These are phyloP conservation scores for Lentinula aciculospora DNA, from an alignment of 768 basidiomycete genomes.

Conservation along the genomic window DNA sequence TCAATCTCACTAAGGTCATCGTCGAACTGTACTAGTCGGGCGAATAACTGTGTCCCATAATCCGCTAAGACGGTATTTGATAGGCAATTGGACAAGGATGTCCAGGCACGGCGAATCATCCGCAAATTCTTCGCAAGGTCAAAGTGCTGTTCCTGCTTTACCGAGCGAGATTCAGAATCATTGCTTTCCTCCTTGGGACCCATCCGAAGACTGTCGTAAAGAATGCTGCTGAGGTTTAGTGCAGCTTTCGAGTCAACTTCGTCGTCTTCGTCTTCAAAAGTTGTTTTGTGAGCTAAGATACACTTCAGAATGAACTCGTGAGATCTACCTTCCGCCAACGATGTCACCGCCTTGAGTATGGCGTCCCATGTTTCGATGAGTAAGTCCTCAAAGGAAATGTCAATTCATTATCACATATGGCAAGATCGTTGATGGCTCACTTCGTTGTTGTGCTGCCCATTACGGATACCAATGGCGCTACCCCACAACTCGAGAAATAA, in stretches of 20 bases:
- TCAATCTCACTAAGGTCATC: constrained; percentile 36
- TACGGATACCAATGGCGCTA: constrained; percentile 36
- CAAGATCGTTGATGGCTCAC: constrained; percentile 29
- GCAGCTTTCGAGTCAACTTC: background rate
- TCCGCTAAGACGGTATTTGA: constrained; percentile 33
- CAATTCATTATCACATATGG: background rate
- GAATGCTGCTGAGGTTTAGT: background rate
- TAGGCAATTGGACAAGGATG: constrained; percentile 34
- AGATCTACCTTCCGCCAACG: constrained; percentile 1
- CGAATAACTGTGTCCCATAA: constrained; percentile 42
- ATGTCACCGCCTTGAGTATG: constrained; percentile 1
- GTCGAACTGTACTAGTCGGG: constrained; percentile 43
- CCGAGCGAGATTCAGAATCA: background rate
- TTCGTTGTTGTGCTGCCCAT: constrained; percentile 37
- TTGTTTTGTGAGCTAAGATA: background rate
- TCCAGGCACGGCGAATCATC: constrained; percentile 57
- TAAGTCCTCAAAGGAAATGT: background rate
- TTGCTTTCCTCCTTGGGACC: background rate
- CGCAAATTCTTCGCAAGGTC: constrained; percentile 44
- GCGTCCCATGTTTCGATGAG: constrained; percentile 7
- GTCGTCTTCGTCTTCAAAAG: background rate
- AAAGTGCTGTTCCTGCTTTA: background rate
- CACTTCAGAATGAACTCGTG: background rate
- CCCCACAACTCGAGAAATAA: constrained; percentile 52
- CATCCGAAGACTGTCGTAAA: constrained; percentile 3